phyloP scores from a whole-genome alignment of 352 stramenopile species.

The Pythium aphanidermatum region DNA sequence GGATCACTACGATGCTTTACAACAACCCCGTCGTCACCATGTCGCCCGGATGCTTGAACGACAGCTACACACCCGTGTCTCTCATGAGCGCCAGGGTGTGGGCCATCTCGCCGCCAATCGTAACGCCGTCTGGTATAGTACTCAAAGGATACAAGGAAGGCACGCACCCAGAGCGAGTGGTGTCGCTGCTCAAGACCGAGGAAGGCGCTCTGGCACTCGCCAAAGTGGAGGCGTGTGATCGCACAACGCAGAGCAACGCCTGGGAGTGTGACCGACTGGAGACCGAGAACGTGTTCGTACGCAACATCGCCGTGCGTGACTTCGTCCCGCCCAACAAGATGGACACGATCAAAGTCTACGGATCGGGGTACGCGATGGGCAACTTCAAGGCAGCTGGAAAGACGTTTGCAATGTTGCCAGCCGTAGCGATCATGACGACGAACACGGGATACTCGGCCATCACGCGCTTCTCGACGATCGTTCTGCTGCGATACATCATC shows the following conservation, averaged over 20 bases:
- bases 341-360: conserved; percentile 19
- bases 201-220: conserved; percentile 6
- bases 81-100: conserved; percentile 13
- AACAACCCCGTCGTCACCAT: too few relatives aligned
- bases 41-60: too few relatives aligned
- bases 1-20: too few relatives aligned
- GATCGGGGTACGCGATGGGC: conserved; percentile 13
- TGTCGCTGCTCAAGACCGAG: conserved; percentile 16
- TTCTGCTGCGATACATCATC: conserved; percentile 11
- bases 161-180: conserved; percentile 12
- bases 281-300: conserved; percentile 8
- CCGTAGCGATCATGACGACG: conserved; percentile 11
- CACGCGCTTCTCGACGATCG: conserved; percentile 15
- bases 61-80: too few relatives aligned
- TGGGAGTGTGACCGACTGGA: conserved; percentile 17
- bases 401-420: conserved; percentile 13
- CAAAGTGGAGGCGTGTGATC: conserved; percentile 4
- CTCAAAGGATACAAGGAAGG: conserved; percentile 13
- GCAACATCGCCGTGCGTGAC: conserved; percentile 12
- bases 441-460: conserved; percentile 13
- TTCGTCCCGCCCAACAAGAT: conserved; percentile 11
- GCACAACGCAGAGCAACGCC: conserved; percentile 17
- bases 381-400: conserved; percentile 19
- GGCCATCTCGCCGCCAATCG: background rate
- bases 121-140: background rate